Evolutionary conservation across 345 rosid genomes (phyloP), one percentile per base, ranked within the genome.

Genomic region (Syzygium grande): DNA sequence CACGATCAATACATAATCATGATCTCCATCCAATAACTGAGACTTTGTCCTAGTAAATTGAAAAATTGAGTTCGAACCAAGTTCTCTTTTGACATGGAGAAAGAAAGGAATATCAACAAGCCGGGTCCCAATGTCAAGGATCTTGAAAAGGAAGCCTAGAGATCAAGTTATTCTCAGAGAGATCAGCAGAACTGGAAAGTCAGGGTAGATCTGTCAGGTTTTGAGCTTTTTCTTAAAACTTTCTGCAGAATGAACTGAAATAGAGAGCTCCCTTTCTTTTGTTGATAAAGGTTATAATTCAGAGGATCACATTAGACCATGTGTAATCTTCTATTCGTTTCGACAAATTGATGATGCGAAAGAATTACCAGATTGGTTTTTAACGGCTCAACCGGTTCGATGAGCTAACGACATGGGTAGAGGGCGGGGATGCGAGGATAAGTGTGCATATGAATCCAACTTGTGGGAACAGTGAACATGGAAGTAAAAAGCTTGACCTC

Each of bases 111-210:
- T 25, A 85, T 52, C 55, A 52, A 52, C 21, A 52, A 52, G 55
- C 55, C 16, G 21, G 21, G 55, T 52, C 21, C 16, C 16, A 52
- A 7, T 16, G 55, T 52, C 21, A 1, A 86, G 84, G 25, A 52
- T 34, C 16, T 9, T 22, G 25, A 52, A 86, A 87, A 84, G 88
- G 90, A 85, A 89, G 89, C 25, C 86, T 77, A 41, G 51, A 51
- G 85, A 85, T 77, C 90, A 90, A 88, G 91, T 87, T 87, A 87
- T 89, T 52, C 87, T 85, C 11, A 17, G 84, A 86, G 61, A 59
- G 85, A 84, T 79, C 52, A 15, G 46, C 25, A 73, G 46, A 34
- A 19, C 79, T 17, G 13, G 80, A 65, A 34, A 19, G 46, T 73
- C 80, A 73, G 80, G 46, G 59, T 25, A 52, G 15, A 51, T 84